A percentile compares a stretch with the other conserved stretches of the same genome.
Conservation (phyloP, 1,139 yeast genomes). For the Scheffersomyces titani region DNA sequence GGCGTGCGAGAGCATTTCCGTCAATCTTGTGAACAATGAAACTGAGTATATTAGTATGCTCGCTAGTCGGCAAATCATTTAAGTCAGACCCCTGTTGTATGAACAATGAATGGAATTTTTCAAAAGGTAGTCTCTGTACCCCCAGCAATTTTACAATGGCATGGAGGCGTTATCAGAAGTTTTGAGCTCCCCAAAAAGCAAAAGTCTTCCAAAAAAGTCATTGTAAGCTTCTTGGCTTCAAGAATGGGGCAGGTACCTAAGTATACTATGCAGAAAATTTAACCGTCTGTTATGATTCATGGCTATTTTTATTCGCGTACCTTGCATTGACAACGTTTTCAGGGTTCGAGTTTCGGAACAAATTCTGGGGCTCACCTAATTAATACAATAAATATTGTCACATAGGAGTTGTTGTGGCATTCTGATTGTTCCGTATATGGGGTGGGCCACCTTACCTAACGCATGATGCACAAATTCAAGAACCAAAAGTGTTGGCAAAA, state of each 20-base stretch:
- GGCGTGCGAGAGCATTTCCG: not conserved
- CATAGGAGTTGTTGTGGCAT: too few relatives aligned
- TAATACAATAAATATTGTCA: not conserved
- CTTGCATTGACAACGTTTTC: not conserved
- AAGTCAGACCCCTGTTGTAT: not conserved
- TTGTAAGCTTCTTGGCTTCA: not conserved
- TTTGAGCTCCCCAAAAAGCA: not conserved
- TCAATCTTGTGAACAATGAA: not conserved
- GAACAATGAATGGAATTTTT: not conserved
- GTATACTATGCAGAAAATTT: not conserved
- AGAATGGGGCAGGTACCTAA: not conserved
- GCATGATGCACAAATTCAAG: not conserved
- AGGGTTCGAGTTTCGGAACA: not conserved
- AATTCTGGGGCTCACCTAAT: not conserved
- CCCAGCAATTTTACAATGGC: not conserved
- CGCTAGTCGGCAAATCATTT: not conserved
- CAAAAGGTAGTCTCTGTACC: not conserved
- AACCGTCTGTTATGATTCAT: not conserved
- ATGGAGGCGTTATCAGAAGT: not conserved
- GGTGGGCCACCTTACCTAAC: not conserved
- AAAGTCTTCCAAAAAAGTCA: not conserved
- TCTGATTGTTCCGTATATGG: not conserved
- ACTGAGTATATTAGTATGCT: not conserved
- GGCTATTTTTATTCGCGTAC: not conserved
- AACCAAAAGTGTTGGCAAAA: too few relatives aligned